Conservation (phyloP, 139 green algal genomes). For the Chlorella vulgaris region DNA sequence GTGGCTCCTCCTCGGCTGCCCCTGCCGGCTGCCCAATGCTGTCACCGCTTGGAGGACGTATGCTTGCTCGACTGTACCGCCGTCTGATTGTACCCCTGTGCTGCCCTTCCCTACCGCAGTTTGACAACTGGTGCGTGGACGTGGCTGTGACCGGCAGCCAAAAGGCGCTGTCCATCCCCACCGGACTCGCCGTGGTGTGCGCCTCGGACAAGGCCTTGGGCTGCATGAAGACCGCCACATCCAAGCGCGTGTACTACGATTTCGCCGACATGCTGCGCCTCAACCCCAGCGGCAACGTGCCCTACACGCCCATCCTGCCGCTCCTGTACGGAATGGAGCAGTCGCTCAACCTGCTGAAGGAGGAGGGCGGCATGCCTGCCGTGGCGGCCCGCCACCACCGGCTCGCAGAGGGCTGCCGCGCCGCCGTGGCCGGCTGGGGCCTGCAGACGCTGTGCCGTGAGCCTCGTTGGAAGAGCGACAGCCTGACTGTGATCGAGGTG, state of each 20-base stretch:
- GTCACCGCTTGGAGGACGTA: too few species aligned
- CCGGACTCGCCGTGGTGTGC: constrained; percentile 88
- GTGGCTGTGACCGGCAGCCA: constrained; percentile 95
- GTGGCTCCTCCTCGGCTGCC: too few species aligned
- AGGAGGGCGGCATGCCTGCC: constrained; percentile 91
- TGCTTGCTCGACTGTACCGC: too few species aligned
- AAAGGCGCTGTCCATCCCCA: constrained; percentile 97
- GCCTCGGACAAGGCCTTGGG: constrained; percentile 85
- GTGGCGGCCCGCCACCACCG: constrained; percentile 86
- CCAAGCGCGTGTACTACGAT: constrained; percentile 89
- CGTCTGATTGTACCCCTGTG: background rate
- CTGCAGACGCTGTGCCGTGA: constrained; percentile 92
- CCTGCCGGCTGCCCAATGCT: too few species aligned
- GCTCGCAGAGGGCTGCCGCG: constrained; percentile 75
- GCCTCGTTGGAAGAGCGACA: constrained; percentile 86
- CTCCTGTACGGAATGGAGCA: constrained; percentile 93
- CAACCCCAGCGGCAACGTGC: constrained; percentile 70
- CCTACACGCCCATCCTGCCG: constrained; percentile 81
- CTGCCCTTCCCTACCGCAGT: constrained; percentile 34
- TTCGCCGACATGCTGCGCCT: constrained; percentile 68
- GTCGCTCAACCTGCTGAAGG: constrained; percentile 72
- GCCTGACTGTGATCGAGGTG: constrained; percentile 91
- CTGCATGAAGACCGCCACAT: constrained; percentile 70
- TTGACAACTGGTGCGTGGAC: constrained; percentile 97
- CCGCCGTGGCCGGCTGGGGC: constrained; percentile 90